phyloP scores from a whole-genome alignment of 2,329 filamentous ascomycete species.

The Domatiomyces catenatus region DNA sequence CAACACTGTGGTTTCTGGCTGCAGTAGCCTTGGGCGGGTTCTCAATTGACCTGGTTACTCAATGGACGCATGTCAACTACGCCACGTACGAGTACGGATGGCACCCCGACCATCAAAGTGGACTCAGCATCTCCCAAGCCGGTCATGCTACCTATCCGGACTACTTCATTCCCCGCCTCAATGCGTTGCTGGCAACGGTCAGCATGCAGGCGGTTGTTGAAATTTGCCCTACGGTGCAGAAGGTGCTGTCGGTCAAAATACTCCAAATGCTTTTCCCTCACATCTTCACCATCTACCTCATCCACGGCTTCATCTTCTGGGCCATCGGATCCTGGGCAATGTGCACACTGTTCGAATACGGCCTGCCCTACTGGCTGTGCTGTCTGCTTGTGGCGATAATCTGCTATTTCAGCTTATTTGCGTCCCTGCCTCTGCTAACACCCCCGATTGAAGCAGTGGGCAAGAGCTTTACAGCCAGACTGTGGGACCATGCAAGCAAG shows the following conservation, averaged over 20 bases:
- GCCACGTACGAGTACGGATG: constrained; percentile 28
- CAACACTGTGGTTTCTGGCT: constrained; percentile 21
- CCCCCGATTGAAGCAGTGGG: constrained; percentile 6
- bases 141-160: constrained; percentile 24
- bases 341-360: constrained; percentile 10
- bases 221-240: constrained; percentile 26
- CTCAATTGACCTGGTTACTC: constrained; percentile 19
- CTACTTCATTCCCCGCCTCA: constrained; percentile 31
- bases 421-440: constrained; percentile 1
- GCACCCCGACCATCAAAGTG: constrained; percentile 28
- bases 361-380: constrained; percentile 18
- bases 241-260: constrained; percentile 25
- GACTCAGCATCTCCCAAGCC: constrained; percentile 24
- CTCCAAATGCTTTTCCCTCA: constrained; percentile 33
- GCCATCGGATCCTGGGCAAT: constrained; percentile 17
- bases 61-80: constrained; percentile 17
- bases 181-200: constrained; percentile 27
- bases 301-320: constrained; percentile 29
- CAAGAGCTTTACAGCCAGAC: constrained; percentile 8
- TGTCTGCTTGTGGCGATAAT: constrained; percentile 13
- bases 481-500: constrained; percentile 9
- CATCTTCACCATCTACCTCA: constrained; percentile 35
- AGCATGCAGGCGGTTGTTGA: constrained; percentile 24
- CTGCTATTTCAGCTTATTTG: constrained; percentile 6
- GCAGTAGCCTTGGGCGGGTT: constrained; percentile 21